A percentile compares a stretch with the other conserved stretches of the same genome.
phyloP scores from a whole-genome alignment of 768 basidiomycete genomes.

The Fomitopsis serialis region DNA sequence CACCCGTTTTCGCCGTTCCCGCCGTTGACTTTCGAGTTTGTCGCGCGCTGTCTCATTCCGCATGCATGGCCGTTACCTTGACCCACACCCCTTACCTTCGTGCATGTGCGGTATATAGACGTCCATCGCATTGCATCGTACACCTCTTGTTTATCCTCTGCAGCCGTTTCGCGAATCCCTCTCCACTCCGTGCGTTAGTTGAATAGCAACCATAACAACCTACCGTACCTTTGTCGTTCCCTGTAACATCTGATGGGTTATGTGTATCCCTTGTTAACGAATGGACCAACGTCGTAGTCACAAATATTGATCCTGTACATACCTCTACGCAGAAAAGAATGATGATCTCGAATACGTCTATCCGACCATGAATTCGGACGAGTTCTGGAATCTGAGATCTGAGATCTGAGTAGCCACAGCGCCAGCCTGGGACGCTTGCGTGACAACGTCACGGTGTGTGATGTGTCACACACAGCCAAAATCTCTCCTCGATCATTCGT shows the following conservation, averaged over 20 bases:
- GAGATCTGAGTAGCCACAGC: too few species aligned
- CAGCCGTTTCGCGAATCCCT: slow-evolving; percentile 14
- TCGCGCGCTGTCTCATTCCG: slow-evolving; percentile 16
- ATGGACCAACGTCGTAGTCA: background rate
- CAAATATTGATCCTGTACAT: background rate
- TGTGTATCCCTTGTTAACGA: background rate
- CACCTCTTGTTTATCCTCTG: slow-evolving; percentile 4
- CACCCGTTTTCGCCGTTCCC: background rate
- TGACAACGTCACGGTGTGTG: background rate
- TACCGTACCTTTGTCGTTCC: slow-evolving; percentile 12
- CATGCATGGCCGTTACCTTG: slow-evolving; percentile 5
- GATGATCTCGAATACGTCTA: background rate
- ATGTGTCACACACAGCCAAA: background rate
- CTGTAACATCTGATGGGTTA: slow-evolving; percentile 9
- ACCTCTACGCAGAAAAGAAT: background rate
- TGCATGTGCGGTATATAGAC: slow-evolving; percentile 18
- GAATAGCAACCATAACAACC: slow-evolving; percentile 9
- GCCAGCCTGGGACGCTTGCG: too few species aligned
- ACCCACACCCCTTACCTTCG: background rate
- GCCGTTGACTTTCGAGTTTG: slow-evolving; percentile 13
- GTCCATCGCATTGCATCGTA: slow-evolving; percentile 11
- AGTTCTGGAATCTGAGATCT: too few species aligned
- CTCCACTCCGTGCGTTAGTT: slow-evolving; percentile 16
- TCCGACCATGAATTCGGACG: too few species aligned
- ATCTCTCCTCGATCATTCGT: slow-evolving; percentile 2